A percentile compares a stretch with the other conserved stretches of the same genome.
phyloP scores from a whole-genome alignment of 257 asterid species.

The Rhazya stricta region DNA sequence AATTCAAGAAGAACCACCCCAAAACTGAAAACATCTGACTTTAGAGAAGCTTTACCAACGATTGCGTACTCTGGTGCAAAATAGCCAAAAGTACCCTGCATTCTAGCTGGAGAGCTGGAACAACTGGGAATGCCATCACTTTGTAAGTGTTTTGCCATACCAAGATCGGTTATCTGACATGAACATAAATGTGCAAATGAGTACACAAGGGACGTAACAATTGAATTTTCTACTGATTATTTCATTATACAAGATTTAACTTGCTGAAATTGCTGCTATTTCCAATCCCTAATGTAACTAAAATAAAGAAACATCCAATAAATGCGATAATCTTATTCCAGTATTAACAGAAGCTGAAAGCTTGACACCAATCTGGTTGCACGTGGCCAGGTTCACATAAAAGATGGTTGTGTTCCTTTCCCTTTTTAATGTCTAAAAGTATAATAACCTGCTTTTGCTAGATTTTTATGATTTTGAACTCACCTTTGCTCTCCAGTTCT shows the following conservation, averaged over 20 bases:
- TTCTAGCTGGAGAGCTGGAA: slow-evolving; percentile 82
- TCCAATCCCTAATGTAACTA: not conserved
- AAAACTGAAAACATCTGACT: slow-evolving; percentile 96
- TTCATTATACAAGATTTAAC: not conserved
- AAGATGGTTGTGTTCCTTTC: not conserved
- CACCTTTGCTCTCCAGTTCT: slow-evolving; percentile 92
- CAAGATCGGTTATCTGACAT: slow-evolving; percentile 90
- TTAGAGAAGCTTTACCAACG: slow-evolving; percentile 76
- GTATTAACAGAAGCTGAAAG: not conserved
- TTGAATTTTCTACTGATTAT: not conserved
- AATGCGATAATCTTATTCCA: not conserved
- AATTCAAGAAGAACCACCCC: slow-evolving; percentile 97
- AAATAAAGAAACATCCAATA: not conserved
- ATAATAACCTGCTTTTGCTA: not conserved
- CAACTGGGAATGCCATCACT: slow-evolving; percentile 65
- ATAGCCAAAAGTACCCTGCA: slow-evolving; percentile 98
- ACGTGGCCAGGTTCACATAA: not conserved
- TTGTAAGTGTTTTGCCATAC: slow-evolving; percentile 88
- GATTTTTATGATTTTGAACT: not conserved
- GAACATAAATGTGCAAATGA: slow-evolving; percentile 2
- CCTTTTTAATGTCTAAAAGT: not conserved
- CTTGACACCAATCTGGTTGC: not conserved
- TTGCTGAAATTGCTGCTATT: not conserved
- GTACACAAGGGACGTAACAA: not conserved
- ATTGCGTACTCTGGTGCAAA: slow-evolving; percentile 95